Evolutionary conservation across 345 rosid genomes (phyloP), one percentile per base, ranked within the genome.

Genomic region (Boechera stricta): DNA sequence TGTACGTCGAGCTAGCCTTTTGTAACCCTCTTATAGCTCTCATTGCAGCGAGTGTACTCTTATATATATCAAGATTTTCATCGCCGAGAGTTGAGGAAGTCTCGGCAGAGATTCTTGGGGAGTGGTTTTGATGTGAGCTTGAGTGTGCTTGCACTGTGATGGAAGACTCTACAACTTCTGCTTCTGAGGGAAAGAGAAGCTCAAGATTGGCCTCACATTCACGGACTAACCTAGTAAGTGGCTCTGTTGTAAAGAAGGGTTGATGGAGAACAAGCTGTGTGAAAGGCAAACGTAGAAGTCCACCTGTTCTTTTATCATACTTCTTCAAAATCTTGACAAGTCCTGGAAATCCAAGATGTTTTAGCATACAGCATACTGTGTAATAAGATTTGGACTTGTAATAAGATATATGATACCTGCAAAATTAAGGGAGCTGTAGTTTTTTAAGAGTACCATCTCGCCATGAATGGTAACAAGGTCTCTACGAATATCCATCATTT

Each of bases 21-120:
- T 82, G 92, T 71, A 94, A 92, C 71, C 98, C 96, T 39, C 81
- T 79, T 51, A 94, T 90, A 3, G 98, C 91, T 80, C 87, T 86
- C 94, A 94, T 91, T 29, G 98, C 98, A 66, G 98, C 98, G 54
- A 94, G 91, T 53, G 97, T 94, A 78, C 98, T 86, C 42, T 94
- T 85, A 67, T 94, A 94, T 21, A 91, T 84, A 77, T 89, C 91
- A 28, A 84, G 80, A 18, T 89, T 84, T 58, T 86, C 94, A 67
- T 87, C 81, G 16, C 89, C 94, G 0, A 88, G 85, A 24, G 82
- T 82, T 16, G 83, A 79, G 4, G 93, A 81, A 52, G 86, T 71
- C 69, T 85, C 86, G 8, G 66, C 64, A 5, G 80, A 66, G 33
- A 77, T 76, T 35, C 79, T 79, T 47, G 83, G 82, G 24, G 77